Conservation (phyloP, 208 protist genomes). For the Leishmania tropica region DNA sequence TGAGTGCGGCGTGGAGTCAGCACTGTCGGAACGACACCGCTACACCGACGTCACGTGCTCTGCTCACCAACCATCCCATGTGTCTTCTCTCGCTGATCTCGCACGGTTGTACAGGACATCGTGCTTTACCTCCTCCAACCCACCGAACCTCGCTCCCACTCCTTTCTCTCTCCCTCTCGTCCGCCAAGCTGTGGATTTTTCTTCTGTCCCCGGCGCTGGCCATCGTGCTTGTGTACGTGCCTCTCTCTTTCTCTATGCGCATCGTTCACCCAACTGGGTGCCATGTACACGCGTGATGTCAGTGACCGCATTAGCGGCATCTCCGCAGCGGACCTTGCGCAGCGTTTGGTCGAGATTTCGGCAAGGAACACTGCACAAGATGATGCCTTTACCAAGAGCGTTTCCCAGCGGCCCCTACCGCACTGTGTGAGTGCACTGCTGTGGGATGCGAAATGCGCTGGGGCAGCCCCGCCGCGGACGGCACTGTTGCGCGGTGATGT, state of each 20-base stretch:
- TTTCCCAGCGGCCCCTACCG: slow-evolving; percentile 1
- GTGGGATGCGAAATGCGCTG: slow-evolving; percentile 16
- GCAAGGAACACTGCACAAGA: not conserved
- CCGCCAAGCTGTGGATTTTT: not conserved
- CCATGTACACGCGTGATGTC: slow-evolving; percentile 6
- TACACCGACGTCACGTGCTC: not conserved
- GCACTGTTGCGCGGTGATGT: slow-evolving; percentile 20
- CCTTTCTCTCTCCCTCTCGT: no score
- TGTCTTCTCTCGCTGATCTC: not conserved
- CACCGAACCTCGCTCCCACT: not conserved
- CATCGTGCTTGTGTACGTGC: not conserved
- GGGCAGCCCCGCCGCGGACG: slow-evolving; percentile 13
- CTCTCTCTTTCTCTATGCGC: no score
- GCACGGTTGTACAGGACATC: not conserved
- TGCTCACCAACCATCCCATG: not conserved
- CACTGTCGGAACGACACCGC: not conserved
- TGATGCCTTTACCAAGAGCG: no score
- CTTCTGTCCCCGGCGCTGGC: no score
- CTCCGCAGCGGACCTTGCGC: slow-evolving; percentile 9
- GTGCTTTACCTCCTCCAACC: not conserved
- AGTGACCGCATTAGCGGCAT: slow-evolving; percentile 3
- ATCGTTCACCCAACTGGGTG: not conserved
- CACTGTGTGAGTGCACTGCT: not conserved
- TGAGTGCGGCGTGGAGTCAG: not conserved
- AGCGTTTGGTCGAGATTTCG: slow-evolving; percentile 7